Conservation (phyloP, 768 basidiomycete genomes). For the Hysterangium stoloniferum region DNA sequence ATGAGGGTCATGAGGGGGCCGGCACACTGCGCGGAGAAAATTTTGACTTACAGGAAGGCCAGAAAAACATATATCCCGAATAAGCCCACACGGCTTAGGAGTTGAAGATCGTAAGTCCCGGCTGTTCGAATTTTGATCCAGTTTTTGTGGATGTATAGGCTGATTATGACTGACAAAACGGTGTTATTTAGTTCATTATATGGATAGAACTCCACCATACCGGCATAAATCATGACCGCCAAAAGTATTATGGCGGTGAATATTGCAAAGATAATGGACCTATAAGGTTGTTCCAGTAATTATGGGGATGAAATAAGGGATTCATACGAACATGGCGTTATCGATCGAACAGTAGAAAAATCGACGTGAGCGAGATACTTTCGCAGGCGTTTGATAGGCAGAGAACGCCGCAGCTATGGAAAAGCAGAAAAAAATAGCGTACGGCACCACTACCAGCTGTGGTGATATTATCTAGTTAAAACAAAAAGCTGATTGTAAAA, state of each 20-base stretch:
- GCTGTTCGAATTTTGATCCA: neutral
- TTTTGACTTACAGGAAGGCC: neutral
- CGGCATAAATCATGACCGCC: neutral
- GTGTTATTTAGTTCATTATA: neutral
- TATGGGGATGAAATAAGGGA: neutral
- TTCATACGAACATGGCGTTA: neutral
- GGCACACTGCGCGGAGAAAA: neutral
- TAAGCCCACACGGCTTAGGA: neutral
- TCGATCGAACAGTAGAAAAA: slow-evolving; percentile 7
- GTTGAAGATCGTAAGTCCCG: neutral
- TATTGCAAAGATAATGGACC: neutral
- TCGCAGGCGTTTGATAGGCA: neutral
- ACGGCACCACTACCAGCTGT: neutral
- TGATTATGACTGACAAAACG: neutral
- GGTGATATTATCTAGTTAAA: no score
- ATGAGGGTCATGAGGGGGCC: neutral
- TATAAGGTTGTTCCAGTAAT: neutral
- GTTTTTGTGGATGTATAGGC: neutral
- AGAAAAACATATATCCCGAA: slow-evolving; percentile 5
- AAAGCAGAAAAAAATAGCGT: slow-evolving; percentile 1
- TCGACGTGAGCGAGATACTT: neutral
- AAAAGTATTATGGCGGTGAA: neutral
- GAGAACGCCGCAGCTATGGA: neutral
- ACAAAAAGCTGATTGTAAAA: neutral
- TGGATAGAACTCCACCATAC: neutral